Evolutionary conservation across 352 stramenopile species (phyloP).

Genomic region (Pythium diclinum): DNA sequence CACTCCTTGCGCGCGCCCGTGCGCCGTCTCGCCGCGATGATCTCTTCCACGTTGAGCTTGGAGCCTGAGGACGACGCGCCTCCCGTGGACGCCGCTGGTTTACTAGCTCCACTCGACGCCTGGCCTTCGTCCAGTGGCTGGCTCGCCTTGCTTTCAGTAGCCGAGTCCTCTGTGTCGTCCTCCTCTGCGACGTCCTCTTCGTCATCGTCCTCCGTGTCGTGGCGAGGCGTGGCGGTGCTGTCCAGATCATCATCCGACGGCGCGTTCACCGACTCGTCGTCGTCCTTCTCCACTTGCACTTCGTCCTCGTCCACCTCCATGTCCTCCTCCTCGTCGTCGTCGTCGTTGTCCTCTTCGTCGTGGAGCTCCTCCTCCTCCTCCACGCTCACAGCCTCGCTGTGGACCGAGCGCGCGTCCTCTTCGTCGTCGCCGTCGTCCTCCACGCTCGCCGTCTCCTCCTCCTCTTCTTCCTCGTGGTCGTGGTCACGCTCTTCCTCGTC

Average conservation of each 20-base stretch:
- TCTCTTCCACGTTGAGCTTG: slow-evolving; percentile 56
- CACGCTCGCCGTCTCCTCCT: slow-evolving; percentile 37
- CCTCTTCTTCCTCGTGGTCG: slow-evolving; percentile 37
- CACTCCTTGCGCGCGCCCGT: slow-evolving; percentile 70
- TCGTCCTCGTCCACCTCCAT: slow-evolving; percentile 33
- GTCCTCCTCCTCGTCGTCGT: slow-evolving; percentile 35
- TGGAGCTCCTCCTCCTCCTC: slow-evolving; percentile 30
- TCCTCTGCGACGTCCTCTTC: slow-evolving; percentile 15
- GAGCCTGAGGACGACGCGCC: not conserved
- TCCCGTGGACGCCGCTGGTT: slow-evolving; percentile 2
- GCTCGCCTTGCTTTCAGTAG: slow-evolving; percentile 21
- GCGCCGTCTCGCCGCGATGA: slow-evolving; percentile 63
- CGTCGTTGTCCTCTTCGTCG: slow-evolving; percentile 23
- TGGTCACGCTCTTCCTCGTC: slow-evolving; percentile 37
- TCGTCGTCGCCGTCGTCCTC: slow-evolving; percentile 37
- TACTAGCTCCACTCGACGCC: not conserved
- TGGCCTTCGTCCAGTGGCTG: not conserved
- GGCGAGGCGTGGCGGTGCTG: slow-evolving; percentile 51
- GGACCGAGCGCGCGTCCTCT: slow-evolving; percentile 24
- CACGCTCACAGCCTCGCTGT: slow-evolving; percentile 23
- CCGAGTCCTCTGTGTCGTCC: slow-evolving; percentile 25
- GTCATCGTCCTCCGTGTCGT: slow-evolving; percentile 33
- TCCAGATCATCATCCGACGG: slow-evolving; percentile 77
- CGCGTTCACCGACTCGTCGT: slow-evolving; percentile 70
- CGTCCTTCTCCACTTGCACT: slow-evolving; percentile 68